These are phyloP conservation scores for Mycosphaerella sp. DNA, from an alignment of 2,329 filamentous ascomycete genomes.

Conservation along the genomic window DNA sequence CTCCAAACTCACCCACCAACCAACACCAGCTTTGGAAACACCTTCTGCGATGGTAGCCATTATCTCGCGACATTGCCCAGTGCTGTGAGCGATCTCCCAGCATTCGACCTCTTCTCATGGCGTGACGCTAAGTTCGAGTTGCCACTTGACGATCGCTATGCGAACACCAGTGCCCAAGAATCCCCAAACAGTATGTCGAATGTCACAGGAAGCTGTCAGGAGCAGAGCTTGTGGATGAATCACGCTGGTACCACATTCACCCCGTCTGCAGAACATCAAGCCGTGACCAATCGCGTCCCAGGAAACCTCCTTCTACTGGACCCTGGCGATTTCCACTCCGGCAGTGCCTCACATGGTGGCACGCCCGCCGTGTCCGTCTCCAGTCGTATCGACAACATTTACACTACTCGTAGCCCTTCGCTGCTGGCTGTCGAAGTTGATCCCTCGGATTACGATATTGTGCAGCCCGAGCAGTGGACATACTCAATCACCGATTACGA, in stretches of 20 bases:
- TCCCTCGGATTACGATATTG: constrained; percentile 18
- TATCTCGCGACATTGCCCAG: background rate
- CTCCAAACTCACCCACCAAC: background rate
- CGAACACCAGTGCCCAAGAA: background rate
- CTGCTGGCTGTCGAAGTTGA: constrained; percentile 15
- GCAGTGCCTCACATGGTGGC: background rate
- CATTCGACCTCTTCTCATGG: background rate
- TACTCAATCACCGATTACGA: constrained; percentile 18
- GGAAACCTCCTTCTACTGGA: background rate
- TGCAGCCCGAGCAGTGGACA: constrained; percentile 19
- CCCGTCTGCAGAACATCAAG: background rate
- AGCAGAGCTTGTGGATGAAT: background rate
- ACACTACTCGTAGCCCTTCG: constrained; percentile 1
- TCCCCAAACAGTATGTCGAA: background rate
- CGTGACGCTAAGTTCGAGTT: background rate
- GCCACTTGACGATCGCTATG: background rate
- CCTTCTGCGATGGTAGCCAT: background rate
- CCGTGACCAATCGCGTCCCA: background rate
- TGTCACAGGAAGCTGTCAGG: background rate
- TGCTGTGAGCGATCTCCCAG: background rate
- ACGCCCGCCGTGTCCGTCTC: background rate
- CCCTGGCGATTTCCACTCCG: background rate
- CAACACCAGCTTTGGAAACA: constrained; percentile 1
- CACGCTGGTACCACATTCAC: background rate
- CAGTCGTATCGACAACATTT: background rate